Evolutionary conservation across 2,329 filamentous ascomycete genomes (phyloP), one percentile per base, ranked within the genome.

Genomic region (Dothidotthia symphoricarpi): DNA sequence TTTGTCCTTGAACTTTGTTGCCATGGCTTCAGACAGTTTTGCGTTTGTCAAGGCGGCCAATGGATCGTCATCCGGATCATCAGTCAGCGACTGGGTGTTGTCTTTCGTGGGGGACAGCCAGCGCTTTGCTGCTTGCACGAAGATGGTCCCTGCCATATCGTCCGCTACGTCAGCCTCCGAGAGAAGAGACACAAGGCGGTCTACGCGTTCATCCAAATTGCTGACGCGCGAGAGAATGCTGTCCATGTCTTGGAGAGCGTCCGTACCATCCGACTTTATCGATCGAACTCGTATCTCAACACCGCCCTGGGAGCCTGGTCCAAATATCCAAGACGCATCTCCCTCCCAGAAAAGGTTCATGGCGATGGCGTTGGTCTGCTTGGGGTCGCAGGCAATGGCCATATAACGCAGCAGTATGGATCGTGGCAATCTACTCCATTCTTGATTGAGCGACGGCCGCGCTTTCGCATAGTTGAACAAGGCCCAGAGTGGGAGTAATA

Each of bases 201-300:
- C 35, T 1, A 65, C 38, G 11, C 55, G 56, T 19, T 45, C 43
- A n/a, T 61, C 53, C n/a, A 68, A 29, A 9, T 43, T 44, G 31
- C 36, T 47, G 16, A 68, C 60, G 3, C 50, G 54, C n/a, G 47
- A 39, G 89, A 97, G 83, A 84, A 97, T 77, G 7, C 37, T 42
- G 3, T 45, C 40, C 37, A 64, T 49, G 77, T 94, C 71, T 85
- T 91, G 27, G 16, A 29, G 16, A 7, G 24, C 24, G 6, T 6
- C 17, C 10, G 25, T 25, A 3, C 15, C 66, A 84, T 87, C 67
- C 84, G 84, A 65, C 82, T 94, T 77, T 85, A 90, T 78, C 78
- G 57, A 42, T 41, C 49, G 47, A 16, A 28, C 19, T 7, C 71
- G 70, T 12, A 81, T 72, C 28, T 81, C 74, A 13, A 87, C 69